Percentiles rank a stretch among this genome's conserved stretches.
Conservation (phyloP, 805 yeast genomes). For the Metschnikowia matae region DNA sequence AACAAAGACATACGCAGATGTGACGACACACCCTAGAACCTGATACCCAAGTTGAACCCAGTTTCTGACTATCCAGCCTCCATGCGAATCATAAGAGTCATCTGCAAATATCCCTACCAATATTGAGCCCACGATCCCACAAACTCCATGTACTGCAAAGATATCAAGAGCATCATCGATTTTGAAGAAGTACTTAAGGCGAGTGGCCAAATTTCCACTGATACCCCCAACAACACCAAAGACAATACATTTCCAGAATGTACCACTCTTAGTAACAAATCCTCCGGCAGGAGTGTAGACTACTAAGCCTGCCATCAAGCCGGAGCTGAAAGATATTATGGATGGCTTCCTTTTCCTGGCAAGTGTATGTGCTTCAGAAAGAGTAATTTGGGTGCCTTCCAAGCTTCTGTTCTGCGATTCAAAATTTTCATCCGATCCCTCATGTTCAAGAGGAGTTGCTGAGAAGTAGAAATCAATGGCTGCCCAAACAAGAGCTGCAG, state of each 20-base stretch:
- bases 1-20: constrained; percentile 32
- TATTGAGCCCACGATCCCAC: constrained; percentile 38
- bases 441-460: constrained; percentile 34
- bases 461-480: constrained; percentile 38
- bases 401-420: constrained; percentile 5
- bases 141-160: constrained; percentile 42
- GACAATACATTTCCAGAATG: constrained; percentile 39
- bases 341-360: constrained; percentile 26
- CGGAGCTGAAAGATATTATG: constrained; percentile 37
- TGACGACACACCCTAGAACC: constrained; percentile 33
- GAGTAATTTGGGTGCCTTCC: neutral
- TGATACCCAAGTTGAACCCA: constrained; percentile 42
- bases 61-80: constrained; percentile 40
- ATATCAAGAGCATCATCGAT: constrained; percentile 44
- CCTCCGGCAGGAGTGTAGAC: constrained; percentile 44
- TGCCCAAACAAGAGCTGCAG: constrained; percentile 36
- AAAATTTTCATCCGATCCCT: neutral
- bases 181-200: constrained; percentile 34
- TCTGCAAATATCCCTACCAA: constrained; percentile 41
- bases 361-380: constrained; percentile 6
- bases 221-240: constrained; percentile 39
- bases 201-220: constrained; percentile 34
- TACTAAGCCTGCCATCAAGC: constrained; percentile 40
- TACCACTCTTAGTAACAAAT: constrained; percentile 29
- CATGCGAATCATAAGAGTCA: constrained; percentile 26